phyloP scores from a whole-genome alignment of 352 stramenopile genomes.

The Pythium phragmitis region DNA sequence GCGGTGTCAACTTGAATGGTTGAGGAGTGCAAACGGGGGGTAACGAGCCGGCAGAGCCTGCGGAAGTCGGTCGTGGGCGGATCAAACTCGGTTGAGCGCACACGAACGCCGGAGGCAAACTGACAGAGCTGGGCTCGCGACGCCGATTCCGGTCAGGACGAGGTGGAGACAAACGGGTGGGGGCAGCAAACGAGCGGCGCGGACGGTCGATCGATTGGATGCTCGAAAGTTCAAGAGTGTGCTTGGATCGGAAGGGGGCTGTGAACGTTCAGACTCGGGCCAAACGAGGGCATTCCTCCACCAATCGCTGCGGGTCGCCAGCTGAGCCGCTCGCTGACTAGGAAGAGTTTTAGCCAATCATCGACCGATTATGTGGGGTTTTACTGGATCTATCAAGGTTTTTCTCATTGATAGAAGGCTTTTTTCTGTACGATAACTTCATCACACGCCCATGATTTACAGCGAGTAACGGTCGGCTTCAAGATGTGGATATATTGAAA shows the following conservation, averaged over 20 bases:
- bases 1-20: slow-evolving; percentile 26
- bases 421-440: slow-evolving; percentile 3
- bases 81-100: slow-evolving; percentile 3
- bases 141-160: background rate
- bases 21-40: slow-evolving; percentile 17
- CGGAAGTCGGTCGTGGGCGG: background rate
- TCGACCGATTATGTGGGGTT: background rate
- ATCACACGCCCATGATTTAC: background rate
- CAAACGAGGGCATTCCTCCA: slow-evolving; percentile 4
- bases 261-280: background rate
- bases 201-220: background rate
- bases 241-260: background rate
- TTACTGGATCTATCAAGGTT: slow-evolving; percentile 1
- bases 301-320: slow-evolving; percentile 16
- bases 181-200: slow-evolving; percentile 2
- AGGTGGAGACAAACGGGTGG: background rate
- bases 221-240: slow-evolving; percentile 7
- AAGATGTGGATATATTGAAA: background rate
- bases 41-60: slow-evolving; percentile 18
- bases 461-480: slow-evolving; percentile 8
- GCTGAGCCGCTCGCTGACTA: background rate
- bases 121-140: slow-evolving; percentile 11
- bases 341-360: slow-evolving; percentile 8
- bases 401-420: background rate
- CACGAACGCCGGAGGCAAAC: slow-evolving; percentile 1